Percentiles rank a stretch among this genome's conserved stretches.
phyloP scores from a whole-genome alignment of 331 rosid species.

The Stylosanthes scabra region DNA sequence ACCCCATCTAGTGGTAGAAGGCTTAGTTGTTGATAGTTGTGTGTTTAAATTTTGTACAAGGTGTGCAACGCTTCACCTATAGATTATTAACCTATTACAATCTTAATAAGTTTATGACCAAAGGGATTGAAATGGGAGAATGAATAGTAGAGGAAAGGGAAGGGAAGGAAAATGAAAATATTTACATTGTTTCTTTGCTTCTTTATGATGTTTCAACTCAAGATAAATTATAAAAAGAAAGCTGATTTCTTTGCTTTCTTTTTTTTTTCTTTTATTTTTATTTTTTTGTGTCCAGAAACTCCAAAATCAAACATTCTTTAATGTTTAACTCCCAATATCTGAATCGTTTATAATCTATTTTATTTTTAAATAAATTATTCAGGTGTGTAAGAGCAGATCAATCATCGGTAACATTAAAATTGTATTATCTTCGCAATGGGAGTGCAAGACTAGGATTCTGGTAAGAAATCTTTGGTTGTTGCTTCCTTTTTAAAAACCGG shows the following conservation, averaged over 20 bases:
- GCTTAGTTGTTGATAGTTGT: not conserved
- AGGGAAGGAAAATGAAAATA: not conserved
- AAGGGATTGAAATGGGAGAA: not conserved
- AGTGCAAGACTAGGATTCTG: constrained; percentile 97
- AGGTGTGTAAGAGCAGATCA: constrained; percentile 93
- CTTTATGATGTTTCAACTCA: not conserved
- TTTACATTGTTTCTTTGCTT: not conserved
- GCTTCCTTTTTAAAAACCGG: constrained; percentile 3
- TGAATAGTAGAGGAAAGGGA: not conserved
- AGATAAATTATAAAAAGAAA: not conserved
- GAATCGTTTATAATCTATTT: constrained; percentile 21
- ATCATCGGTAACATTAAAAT: constrained; percentile 69
- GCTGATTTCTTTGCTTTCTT: not conserved
- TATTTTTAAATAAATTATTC: constrained; percentile 16
- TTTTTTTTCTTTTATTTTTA: too few species aligned
- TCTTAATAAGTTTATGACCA: not conserved
- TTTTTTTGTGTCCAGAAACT: not conserved
- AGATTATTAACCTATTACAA: not conserved
- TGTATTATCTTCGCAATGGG: constrained; percentile 87
- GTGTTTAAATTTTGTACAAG: not conserved
- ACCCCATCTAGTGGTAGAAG: too few species aligned
- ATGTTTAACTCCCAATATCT: constrained; percentile 18
- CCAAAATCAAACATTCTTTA: not conserved
- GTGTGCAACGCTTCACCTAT: not conserved
- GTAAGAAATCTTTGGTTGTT: constrained; percentile 56